Evolutionary conservation across 148 eudicot species (phyloP), one percentile per base, ranked within the genome.

Genomic region (Chenopodium suecicum): DNA sequence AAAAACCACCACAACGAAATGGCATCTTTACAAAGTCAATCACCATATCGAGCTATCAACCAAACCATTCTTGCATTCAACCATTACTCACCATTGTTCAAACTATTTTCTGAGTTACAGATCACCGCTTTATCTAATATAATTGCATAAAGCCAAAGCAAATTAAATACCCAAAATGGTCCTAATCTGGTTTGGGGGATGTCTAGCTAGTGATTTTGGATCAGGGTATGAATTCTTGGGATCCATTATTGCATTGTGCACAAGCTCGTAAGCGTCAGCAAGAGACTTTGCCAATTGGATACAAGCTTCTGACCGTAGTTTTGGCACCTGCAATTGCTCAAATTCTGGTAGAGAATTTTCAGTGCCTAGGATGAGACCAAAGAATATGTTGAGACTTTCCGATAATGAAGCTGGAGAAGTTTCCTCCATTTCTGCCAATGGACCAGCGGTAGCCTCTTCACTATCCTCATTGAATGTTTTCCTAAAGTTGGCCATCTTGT

Each of bases 101-200:
- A 7, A 4, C 32, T 75, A 31, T 58, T 34, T 29, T 54, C 47
- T n/a, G 27, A 44, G 41, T 48, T 64, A 23, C 25, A 13, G 32
- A 77, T 47, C 29, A 77, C 70, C 13, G 4, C 19, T 54, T 31
- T 16, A 52, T 41, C 3, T 70, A 65, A 78, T 6, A 65, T 10
- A 25, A 37, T 23, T n/a, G n/a, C 25, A 31, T 16, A 56, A 32
- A 52, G 50, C 44, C 22, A 48, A 63, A 73, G 41, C 52, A 69
- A 47, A 4, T 72, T 85, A 97, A 78, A 97, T 97, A 71, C 99
- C 99, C 87, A 97, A 90, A 85, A 97, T 97, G 80, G 99, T 94
- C 86, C 97, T 86, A 86, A 97, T 94, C 85, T 94, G 97, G 86
- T 89, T 91, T 5, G 99, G 99, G 9, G 98, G 97, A 86, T 97